Percentiles rank a stretch among this genome's conserved stretches.
phyloP scores from a whole-genome alignment of 352 stramenopile species.

The Globisporangium viniferum region DNA sequence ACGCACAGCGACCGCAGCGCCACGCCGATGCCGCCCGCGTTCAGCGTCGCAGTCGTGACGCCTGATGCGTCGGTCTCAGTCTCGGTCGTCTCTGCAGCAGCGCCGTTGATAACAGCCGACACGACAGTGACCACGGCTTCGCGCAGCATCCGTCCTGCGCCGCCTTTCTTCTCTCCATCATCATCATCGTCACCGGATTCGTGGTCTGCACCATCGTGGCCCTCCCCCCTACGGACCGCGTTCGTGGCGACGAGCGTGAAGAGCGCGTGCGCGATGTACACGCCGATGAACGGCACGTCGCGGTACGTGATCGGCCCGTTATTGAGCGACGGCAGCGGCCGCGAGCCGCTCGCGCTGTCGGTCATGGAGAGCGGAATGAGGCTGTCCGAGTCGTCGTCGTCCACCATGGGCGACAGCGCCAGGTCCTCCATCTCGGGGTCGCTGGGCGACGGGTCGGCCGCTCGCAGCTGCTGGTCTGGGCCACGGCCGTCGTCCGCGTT shows the following conservation, averaged over 20 bases:
- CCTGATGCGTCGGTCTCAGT: background rate
- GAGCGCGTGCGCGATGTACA: conserved; percentile 54
- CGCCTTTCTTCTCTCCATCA: background rate
- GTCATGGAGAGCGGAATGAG: conserved; percentile 73
- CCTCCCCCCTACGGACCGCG: conserved; percentile 36
- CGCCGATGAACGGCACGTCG: conserved; percentile 46
- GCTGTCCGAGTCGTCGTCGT: conserved; percentile 31
- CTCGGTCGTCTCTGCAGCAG: background rate
- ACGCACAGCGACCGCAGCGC: conserved; percentile 63
- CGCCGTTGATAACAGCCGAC: background rate
- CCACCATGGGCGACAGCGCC: conserved; percentile 46
- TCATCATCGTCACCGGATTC: conserved; percentile 5
- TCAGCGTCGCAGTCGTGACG: conserved; percentile 15
- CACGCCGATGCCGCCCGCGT: conserved; percentile 42
- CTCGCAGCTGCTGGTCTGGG: background rate
- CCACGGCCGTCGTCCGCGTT: conserved; percentile 10
- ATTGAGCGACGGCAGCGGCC: conserved; percentile 61
- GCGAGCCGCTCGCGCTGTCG: conserved; percentile 49
- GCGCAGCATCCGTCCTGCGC: conserved; percentile 11
- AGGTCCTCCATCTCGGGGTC: conserved; percentile 53
- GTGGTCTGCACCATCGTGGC: conserved; percentile 9
- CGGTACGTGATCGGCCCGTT: conserved; percentile 56
- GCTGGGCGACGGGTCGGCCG: conserved; percentile 3
- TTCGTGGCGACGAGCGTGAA: conserved; percentile 44
- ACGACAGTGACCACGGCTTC: conserved; percentile 14